phyloP scores from a whole-genome alignment of 495 filamentous ascomycete species.

The Annulohypoxylon nitens region DNA sequence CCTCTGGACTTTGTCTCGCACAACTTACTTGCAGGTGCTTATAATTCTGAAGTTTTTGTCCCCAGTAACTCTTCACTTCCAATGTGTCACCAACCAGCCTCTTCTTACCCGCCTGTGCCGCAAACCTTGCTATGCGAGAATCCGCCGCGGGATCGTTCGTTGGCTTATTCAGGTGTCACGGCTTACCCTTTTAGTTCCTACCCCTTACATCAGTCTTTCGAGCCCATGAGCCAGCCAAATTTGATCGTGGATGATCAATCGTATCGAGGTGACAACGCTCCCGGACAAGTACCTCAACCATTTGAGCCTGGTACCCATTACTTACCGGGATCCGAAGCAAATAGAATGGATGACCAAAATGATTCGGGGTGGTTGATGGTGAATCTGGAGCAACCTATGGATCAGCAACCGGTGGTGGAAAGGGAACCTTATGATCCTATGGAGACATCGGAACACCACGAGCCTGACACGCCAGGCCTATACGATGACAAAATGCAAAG shows the following conservation, averaged over 20 bases:
- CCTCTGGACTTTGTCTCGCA: constrained; percentile 19
- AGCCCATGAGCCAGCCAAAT: background rate
- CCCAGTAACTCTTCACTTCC: constrained; percentile 3
- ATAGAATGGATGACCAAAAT: background rate
- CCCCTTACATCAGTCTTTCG: constrained; percentile 6
- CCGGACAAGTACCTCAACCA: background rate
- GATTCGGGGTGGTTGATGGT: constrained; percentile 9
- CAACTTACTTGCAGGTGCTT: constrained; percentile 18
- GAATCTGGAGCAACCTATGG: background rate
- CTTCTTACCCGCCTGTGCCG: constrained; percentile 20
- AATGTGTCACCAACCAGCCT: constrained; percentile 6
- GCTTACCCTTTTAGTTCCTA: background rate
- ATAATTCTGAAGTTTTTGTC: background rate
- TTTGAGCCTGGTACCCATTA: background rate
- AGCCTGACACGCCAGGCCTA: background rate
- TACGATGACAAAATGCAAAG: background rate
- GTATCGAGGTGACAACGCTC: background rate
- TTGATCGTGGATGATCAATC: constrained; percentile 16
- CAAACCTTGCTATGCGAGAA: constrained; percentile 1
- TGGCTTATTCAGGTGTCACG: constrained; percentile 5
- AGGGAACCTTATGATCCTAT: background rate
- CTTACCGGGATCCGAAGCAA: background rate
- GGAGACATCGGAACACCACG: background rate
- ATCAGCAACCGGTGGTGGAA: background rate
- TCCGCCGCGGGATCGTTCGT: background rate